These are phyloP conservation scores for Tulasnella sp. DNA, from an alignment of 768 basidiomycete species.

Conservation along the genomic window DNA sequence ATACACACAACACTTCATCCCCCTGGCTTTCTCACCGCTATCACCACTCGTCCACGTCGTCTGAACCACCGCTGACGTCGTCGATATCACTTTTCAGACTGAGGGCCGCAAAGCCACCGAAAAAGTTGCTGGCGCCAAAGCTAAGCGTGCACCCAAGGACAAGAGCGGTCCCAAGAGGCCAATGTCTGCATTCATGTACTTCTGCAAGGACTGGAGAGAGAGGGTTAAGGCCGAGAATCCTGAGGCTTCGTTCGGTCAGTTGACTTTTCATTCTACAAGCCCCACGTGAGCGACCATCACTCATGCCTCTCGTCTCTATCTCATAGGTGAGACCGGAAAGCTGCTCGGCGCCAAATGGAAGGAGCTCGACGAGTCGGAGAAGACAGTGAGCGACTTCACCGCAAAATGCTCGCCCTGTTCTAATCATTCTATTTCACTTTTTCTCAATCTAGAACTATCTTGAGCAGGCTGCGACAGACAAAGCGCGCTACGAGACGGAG, in stretches of 20 bases:
- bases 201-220: slow-evolving; percentile 91
- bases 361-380: slow-evolving; percentile 82
- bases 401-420: neutral
- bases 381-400: slow-evolving; percentile 76
- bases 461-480: slow-evolving; percentile 79
- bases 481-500: slow-evolving; percentile 39
- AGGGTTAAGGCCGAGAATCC: slow-evolving; percentile 94
- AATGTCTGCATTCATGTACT: slow-evolving; percentile 98
- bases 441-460: slow-evolving; percentile 58
- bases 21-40: neutral
- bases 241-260: slow-evolving; percentile 79
- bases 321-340: slow-evolving; percentile 81
- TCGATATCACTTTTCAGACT: neutral
- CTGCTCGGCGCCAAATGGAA: slow-evolving; percentile 96
- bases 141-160: slow-evolving; percentile 43
- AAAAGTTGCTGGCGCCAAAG: slow-evolving; percentile 51
- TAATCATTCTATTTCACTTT: slow-evolving; percentile 18
- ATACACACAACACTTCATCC: no score
- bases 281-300: neutral
- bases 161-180: slow-evolving; percentile 83
- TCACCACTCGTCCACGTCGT: neutral
- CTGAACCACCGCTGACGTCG: neutral
- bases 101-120: slow-evolving; percentile 62
- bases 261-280: neutral
- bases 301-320: neutral